A percentile compares a stretch with the other conserved stretches of the same genome.
These are phyloP conservation scores for Sophora flavescens DNA, from an alignment of 306 rosid species.

Conservation along the genomic window DNA sequence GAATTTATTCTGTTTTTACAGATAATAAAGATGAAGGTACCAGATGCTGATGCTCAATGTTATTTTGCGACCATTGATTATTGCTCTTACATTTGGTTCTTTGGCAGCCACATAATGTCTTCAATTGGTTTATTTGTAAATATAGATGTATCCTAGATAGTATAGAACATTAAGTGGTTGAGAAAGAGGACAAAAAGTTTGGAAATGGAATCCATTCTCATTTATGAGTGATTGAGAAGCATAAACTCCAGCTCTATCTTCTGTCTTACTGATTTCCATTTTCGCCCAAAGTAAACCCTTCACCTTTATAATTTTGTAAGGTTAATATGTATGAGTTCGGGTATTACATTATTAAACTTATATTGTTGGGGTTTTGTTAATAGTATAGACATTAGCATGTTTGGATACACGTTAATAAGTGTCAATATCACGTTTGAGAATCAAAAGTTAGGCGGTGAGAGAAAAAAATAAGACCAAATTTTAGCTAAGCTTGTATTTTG, in stretches of 20 bases:
- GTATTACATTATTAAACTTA: background rate
- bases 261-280: background rate
- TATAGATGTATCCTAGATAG: slow-evolving; percentile 4
- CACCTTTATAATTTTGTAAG: background rate
- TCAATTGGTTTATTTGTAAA: slow-evolving; percentile 37
- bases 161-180: slow-evolving; percentile 30
- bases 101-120: slow-evolving; percentile 23
- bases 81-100: slow-evolving; percentile 30
- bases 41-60: slow-evolving; percentile 48
- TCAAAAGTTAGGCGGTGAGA: too few relatives aligned
- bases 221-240: slow-evolving; percentile 43
- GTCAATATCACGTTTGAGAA: too few relatives aligned
- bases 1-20: slow-evolving; percentile 47
- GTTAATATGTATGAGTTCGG: background rate
- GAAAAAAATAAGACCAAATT: too few relatives aligned
- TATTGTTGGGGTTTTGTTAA: too few relatives aligned
- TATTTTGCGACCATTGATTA: slow-evolving; percentile 23
- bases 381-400: too few relatives aligned
- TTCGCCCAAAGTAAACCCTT: background rate
- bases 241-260: slow-evolving; percentile 2
- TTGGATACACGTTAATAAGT: too few relatives aligned
- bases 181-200: slow-evolving; percentile 35
- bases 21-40: slow-evolving; percentile 49
- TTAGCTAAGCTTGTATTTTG: too few relatives aligned
- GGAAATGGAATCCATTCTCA: slow-evolving; percentile 29